Base-by-base conservation (phyloP, 352 stramenopile genomes). In the Pythium biforme region DNA sequence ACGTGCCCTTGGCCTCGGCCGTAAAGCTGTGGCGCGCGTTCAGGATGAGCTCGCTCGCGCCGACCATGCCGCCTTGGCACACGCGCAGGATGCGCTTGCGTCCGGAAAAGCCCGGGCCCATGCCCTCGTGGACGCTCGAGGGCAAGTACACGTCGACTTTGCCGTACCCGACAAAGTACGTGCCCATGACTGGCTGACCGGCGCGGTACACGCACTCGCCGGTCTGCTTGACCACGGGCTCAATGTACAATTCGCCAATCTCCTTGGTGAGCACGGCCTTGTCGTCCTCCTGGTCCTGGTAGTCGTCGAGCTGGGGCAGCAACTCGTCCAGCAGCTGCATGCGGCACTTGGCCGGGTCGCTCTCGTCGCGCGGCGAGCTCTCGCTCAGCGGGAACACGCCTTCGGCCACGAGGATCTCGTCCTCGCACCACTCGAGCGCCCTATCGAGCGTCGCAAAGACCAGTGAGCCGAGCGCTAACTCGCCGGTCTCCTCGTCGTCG, bases 81-180 rank as follows among this genome's bases (percentile, higher is more conserved):
- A 93, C 83, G 19, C 86, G 83, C 26, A 89, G 69, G 56, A 95
- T 92, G 40, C 86, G 83, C 65, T 93, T 93, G 55, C 75, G 74
- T 7, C 86, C 86, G 19, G 66, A 75, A 55, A 95, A 95, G 39
- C 86, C 86, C 0, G 86, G 86, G 0, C 86, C 86, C 60, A 95
- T 79, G 26, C 81, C 69, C 64, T 95, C 83, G 64, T 93, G 79
- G 26, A 89, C 74, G 47, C 76, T 93, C 40, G 81, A 89, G 15
- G 86, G 86, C 58, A 95, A 73, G 64, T 90, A 95, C 11, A 93
- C 86, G 59, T 95, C 86, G 12, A 95, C 71, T 43, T 93, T 92
- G 67, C 86, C 86, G 40, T 87, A 93, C 11, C 82, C 86, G 54
- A 95, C 80, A 59, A 95, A 92, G 73, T 86, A 93, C 27, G 91